A percentile compares a stretch with the other conserved stretches of the same genome.
These are phyloP conservation scores for Botryotinia globosa DNA, from an alignment of 2,329 filamentous ascomycete species.

Conservation along the genomic window DNA sequence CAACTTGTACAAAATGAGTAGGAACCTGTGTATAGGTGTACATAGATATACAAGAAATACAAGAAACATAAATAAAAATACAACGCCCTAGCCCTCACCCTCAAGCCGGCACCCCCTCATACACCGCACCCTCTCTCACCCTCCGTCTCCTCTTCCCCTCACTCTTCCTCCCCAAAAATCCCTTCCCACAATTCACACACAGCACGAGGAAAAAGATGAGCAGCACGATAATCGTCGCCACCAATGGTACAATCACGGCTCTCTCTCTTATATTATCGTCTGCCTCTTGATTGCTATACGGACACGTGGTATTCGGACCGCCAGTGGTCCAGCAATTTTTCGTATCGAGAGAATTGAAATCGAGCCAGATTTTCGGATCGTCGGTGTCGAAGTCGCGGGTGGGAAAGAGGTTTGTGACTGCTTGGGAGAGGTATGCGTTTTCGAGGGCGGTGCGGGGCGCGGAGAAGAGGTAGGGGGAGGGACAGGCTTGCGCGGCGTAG, in stretches of 20 bases:
- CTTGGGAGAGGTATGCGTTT: conserved; percentile 52
- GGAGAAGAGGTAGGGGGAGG: conserved; percentile 48
- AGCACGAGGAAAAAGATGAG: conserved; percentile 41
- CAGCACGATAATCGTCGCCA: conserved; percentile 61
- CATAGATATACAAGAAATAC: background rate
- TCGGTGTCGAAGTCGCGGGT: conserved; percentile 27
- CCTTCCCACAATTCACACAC: conserved; percentile 39
- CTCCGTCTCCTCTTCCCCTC: conserved; percentile 54
- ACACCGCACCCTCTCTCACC: conserved; percentile 49
- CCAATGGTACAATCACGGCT: conserved; percentile 51
- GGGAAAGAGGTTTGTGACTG: conserved; percentile 21
- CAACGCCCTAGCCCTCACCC: background rate
- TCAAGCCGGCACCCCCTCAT: conserved; percentile 60
- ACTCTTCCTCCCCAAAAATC: conserved; percentile 62
- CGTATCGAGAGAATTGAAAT: conserved; percentile 58
- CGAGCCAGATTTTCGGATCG: conserved; percentile 49
- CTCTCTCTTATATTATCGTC: conserved; percentile 44
- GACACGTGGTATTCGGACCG: conserved; percentile 54
- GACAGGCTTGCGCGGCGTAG: conserved; percentile 48
- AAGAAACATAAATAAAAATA: background rate
- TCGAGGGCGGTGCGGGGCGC: conserved; percentile 61
- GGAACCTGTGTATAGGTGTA: no score
- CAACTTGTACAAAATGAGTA: background rate
- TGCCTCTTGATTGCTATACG: conserved; percentile 46
- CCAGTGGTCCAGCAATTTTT: conserved; percentile 60